Evolutionary conservation across 2,329 filamentous ascomycete species (phyloP).

Genomic region (Exophiala spinifera): DNA sequence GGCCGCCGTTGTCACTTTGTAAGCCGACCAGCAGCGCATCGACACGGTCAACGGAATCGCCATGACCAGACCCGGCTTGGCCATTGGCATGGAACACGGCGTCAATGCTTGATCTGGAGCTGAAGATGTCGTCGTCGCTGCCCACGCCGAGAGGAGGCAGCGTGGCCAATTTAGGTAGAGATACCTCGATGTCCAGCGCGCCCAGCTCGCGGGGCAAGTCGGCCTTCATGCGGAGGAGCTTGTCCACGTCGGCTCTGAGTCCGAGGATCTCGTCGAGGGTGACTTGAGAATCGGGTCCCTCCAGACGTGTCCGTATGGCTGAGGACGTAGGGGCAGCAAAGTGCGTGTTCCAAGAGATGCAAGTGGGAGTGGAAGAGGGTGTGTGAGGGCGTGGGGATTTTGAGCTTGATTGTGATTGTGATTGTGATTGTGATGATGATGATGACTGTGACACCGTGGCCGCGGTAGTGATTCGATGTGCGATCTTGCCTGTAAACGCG

Average conservation of each 20-base stretch:
- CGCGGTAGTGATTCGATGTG: conserved; percentile 51
- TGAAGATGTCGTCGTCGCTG: conserved; percentile 59
- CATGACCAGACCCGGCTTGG: not conserved
- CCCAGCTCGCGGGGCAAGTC: conserved; percentile 71
- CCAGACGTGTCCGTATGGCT: conserved; percentile 42
- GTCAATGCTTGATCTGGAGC: conserved; percentile 65
- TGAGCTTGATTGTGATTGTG: conserved; percentile 8
- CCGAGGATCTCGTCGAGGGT: conserved; percentile 43
- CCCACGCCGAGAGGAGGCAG: conserved; percentile 61
- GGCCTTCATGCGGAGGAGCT: conserved; percentile 38
- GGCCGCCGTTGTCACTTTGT: conserved; percentile 48
- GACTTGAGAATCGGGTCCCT: conserved; percentile 35
- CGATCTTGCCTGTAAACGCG: conserved; percentile 75
- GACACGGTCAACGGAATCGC: conserved; percentile 34
- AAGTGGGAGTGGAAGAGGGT: conserved; percentile 21
- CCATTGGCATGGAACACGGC: conserved; percentile 59
- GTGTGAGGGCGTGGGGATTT: not conserved
- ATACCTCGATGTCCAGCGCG: conserved; percentile 67
- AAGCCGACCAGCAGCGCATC: conserved; percentile 71
- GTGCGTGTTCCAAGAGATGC: conserved; percentile 52
- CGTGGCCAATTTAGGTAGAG: conserved; percentile 72
- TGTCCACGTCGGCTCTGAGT: conserved; percentile 36
- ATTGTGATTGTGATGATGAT: not conserved
- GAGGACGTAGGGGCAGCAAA: conserved; percentile 48
- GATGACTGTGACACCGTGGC: not conserved